These are phyloP conservation scores for barrel medic (Medicago truncatula) DNA, from an alignment of 306 rosid genomes.

Conservation along the genomic window MtrunA17r5.0-ANR NC_053042.1:37817001-37817500, in stretches of 20 bases:
- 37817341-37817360: constrained; percentile 32
- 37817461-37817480: constrained; percentile 35
- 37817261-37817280: constrained; percentile 25
- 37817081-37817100: constrained; percentile 98
- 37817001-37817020: constrained; percentile 34
- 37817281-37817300: constrained; percentile 29
- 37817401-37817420: constrained; percentile 28
- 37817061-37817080: constrained; percentile 93
- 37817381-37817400: constrained; percentile 24
- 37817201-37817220: not conserved
- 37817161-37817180: constrained; percentile 26
- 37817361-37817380: constrained; percentile 25
- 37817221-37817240: constrained; percentile 8
- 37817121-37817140: constrained; percentile 93
- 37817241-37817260: constrained; percentile 14
- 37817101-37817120: constrained; percentile 98
- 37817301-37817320: constrained; percentile 24
- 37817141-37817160: constrained; percentile 66
- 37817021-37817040: constrained; percentile 24
- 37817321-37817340: constrained; percentile 36
- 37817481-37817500: constrained; percentile 14
- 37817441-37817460: constrained; percentile 19
- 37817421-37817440: constrained; percentile 27
- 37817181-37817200: constrained; percentile 36
- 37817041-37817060: constrained; percentile 40